Evolutionary conservation across 805 yeast species (phyloP), one percentile per base, ranked within the genome.

Genomic region (Zygoascus bituminiphila): DNA sequence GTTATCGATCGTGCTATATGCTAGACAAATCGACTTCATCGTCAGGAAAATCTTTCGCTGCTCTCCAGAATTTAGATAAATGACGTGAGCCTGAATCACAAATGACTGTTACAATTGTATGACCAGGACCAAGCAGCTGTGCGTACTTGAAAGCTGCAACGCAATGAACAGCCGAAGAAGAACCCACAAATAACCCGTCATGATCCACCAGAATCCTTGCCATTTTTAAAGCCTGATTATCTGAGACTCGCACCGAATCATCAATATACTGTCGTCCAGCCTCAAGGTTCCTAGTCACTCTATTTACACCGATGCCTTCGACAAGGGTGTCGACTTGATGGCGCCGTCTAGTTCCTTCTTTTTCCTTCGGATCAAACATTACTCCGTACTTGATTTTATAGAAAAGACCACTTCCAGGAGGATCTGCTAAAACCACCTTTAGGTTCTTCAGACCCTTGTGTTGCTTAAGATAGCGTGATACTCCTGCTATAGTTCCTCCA

Each of bases 401-500:
- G 60, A 75, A 85, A 54, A 93, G 75, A 0, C 98, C 98, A 14
- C 93, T 82, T 0, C 98, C 98, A 59, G 88, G 97, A 0, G 98
- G 98, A 64, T 91, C 98, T 0, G 97, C 96, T 25, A 93, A 68
- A 2, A 86, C 73, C 1, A 83, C 75, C 41, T 66, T 70, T 0
- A 83, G 60, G 0, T 61, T 42, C 0, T 70, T 61, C 15, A 70
- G 59, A 14, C 22, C 15, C 12, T 19, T 20, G 33, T 69, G 62
- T 47, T 72, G 77, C 59, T 81, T 87, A 58, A 91, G 72, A 65
- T 73, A 93, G 51, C 74, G 74, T 2, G 95, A 77, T 24, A 88
- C 88, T 48, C 98, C 98, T n/a, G 95, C 73, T 42, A 91, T 87
- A 1, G 98, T 93, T 49, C 98, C 98, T 45, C 93, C 98, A 0